Evolutionary conservation across 192 early-diverging fungal genomes (phyloP).

Genomic region (Dissophora ornata): DNA sequence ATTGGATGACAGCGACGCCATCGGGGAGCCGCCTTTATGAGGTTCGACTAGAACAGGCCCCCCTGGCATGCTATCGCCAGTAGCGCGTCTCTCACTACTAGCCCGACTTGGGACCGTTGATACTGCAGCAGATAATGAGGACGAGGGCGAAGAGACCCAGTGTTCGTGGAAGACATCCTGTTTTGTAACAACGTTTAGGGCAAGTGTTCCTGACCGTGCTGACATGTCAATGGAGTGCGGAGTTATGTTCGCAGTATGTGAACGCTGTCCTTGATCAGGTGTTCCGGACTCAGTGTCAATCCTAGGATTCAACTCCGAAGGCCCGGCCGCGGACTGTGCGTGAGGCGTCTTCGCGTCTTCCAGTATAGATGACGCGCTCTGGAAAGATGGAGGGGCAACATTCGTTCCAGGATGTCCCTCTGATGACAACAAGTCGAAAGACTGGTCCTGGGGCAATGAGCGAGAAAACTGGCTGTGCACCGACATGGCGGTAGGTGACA

Average conservation of each 20-base stretch:
- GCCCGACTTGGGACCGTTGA: constrained; percentile 9
- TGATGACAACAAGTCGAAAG: background rate
- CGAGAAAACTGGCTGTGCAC: constrained; percentile 19
- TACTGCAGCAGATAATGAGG: constrained; percentile 19
- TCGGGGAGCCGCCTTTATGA: constrained; percentile 6
- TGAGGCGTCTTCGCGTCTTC: background rate
- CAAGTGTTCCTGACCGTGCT: constrained; percentile 14
- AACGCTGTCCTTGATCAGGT: background rate
- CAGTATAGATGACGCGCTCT: background rate
- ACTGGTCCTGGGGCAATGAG: constrained; percentile 21
- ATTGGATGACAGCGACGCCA: constrained; percentile 4
- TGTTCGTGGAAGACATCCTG: constrained; percentile 46
- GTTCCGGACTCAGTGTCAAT: background rate
- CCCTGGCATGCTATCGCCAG: background rate
- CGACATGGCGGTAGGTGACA: constrained; percentile 11
- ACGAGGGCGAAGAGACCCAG: constrained; percentile 17
- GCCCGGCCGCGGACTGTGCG: background rate
- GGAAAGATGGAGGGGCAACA: background rate
- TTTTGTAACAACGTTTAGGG: constrained; percentile 35
- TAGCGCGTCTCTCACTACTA: constrained; percentile 16
- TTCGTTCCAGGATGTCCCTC: background rate
- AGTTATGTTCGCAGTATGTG: background rate
- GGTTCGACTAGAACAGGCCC: background rate
- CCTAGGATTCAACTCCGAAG: background rate
- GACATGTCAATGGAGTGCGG: constrained; percentile 29